These are phyloP conservation scores for Diospyros kaki DNA, from an alignment of 148 eudicot species.

Conservation along the genomic window DNA sequence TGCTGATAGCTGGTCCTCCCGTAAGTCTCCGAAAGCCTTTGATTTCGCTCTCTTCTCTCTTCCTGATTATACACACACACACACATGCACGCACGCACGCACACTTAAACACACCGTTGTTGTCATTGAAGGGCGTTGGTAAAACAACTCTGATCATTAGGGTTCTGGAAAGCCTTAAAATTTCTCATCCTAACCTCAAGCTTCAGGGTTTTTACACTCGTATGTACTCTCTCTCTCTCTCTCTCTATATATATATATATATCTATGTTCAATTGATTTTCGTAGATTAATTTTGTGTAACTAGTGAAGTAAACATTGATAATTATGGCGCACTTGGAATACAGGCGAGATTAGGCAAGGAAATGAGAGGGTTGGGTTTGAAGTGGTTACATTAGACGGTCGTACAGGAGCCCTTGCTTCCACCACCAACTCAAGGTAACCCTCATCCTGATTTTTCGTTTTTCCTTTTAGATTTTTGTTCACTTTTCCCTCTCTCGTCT, in stretches of 20 bases:
- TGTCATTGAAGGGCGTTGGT: conserved; percentile 59
- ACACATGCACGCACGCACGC: no score
- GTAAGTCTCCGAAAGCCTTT: conserved; percentile 28
- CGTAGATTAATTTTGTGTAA: not conserved
- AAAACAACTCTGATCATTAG: conserved; percentile 66
- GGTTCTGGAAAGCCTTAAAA: conserved; percentile 53
- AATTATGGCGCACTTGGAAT: not conserved
- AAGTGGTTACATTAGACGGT: conserved; percentile 66
- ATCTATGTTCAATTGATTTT: not conserved
- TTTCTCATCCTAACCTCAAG: conserved; percentile 63
- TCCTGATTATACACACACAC: not conserved
- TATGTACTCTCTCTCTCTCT: conserved; percentile 22
- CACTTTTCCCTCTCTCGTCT: no score
- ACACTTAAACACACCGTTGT: not conserved
- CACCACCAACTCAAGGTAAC: conserved; percentile 46
- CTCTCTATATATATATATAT: not conserved
- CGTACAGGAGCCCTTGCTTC: conserved; percentile 73
- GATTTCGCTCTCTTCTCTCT: not conserved
- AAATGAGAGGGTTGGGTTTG: conserved; percentile 78
- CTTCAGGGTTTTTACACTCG: conserved; percentile 91
- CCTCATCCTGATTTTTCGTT: not conserved
- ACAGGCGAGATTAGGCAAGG: conserved; percentile 81
- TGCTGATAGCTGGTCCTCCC: conserved; percentile 73
- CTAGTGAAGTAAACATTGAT: not conserved
- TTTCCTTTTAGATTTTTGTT: no score